Percentiles rank a stretch among this genome's conserved stretches.
Evolutionary conservation across 2,329 filamentous ascomycete species (phyloP).

Genomic region (Arthroderma uncinatum): DNA sequence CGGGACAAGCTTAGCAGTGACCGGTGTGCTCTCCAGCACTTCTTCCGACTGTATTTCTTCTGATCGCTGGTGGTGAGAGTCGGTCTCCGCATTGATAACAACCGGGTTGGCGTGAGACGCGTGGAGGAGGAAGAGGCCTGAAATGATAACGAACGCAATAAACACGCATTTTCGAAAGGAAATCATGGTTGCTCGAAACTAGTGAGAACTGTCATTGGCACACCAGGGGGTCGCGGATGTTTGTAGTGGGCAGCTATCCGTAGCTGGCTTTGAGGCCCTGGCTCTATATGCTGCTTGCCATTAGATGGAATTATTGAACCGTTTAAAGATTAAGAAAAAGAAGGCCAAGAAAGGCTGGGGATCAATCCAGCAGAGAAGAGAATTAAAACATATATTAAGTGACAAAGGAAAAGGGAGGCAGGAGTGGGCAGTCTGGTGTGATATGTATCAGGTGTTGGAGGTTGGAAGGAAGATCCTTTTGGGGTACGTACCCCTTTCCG

Average conservation of each 20-base stretch:
- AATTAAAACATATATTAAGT: neutral
- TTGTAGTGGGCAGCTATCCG: neutral
- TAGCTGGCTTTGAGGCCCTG: neutral
- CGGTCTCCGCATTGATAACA: constrained; percentile 11
- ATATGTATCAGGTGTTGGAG: neutral
- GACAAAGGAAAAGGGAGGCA: neutral
- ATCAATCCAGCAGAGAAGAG: neutral
- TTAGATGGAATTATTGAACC: neutral
- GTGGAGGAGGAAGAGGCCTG: constrained; percentile 58
- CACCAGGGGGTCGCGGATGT: neutral
- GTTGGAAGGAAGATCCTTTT: neutral
- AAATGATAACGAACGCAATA: constrained; percentile 57
- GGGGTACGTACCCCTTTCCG: neutral
- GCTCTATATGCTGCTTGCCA: neutral
- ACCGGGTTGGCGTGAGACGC: constrained; percentile 47
- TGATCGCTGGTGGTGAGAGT: constrained; percentile 9
- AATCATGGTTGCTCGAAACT: constrained; percentile 50
- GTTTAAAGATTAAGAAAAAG: neutral
- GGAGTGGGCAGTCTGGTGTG: neutral
- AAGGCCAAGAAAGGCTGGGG: neutral
- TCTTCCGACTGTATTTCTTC: neutral
- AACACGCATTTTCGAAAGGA: constrained; percentile 66
- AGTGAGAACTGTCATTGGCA: neutral
- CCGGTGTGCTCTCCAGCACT: neutral
- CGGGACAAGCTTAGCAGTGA: constrained; percentile 23